Evolutionary conservation across 768 basidiomycete species (phyloP).

Genomic region (Podaxis sp.): DNA sequence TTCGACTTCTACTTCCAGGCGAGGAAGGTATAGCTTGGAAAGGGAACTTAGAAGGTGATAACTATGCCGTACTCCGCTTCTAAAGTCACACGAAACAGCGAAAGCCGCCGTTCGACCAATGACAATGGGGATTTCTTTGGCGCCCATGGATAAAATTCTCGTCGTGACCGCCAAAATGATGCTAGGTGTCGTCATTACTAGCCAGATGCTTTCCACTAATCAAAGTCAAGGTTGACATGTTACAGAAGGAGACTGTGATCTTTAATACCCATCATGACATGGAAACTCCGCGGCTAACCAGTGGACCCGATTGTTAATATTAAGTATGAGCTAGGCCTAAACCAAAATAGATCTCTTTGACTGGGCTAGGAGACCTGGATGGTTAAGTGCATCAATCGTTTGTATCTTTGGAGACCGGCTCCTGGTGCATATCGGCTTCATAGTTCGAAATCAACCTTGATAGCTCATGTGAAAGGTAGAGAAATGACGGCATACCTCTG

Average conservation of each 20-base stretch:
- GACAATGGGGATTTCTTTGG: not conserved
- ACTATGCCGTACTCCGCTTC: conserved; percentile 33
- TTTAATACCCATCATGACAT: conserved; percentile 15
- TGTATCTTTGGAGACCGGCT: conserved; percentile 13
- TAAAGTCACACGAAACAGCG: conserved; percentile 36
- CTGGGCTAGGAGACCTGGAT: not conserved
- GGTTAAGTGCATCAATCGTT: not conserved
- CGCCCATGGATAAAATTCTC: conserved; percentile 7
- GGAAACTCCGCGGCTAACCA: conserved; percentile 26
- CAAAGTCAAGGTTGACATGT: conserved; percentile 3
- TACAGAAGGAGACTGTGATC: not conserved
- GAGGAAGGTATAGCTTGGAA: conserved; percentile 42
- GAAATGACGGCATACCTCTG: conserved; percentile 39
- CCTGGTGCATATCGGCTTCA: conserved; percentile 39
- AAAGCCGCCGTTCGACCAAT: conserved; percentile 9
- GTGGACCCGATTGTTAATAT: conserved; percentile 22
- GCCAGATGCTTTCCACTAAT: not conserved
- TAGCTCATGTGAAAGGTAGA: conserved; percentile 4
- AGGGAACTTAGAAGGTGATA: conserved; percentile 39
- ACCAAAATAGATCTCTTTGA: not conserved
- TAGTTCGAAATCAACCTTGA: conserved; percentile 15
- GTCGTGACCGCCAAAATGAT: not conserved
- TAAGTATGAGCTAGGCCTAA: conserved; percentile 14
- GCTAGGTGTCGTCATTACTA: conserved; percentile 5
- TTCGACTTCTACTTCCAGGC: conserved; percentile 31